A percentile compares a stretch with the other conserved stretches of the same genome.
Conservation (phyloP, 2,329 filamentous ascomycete species). For the Cladophialophora carrionii region DNA sequence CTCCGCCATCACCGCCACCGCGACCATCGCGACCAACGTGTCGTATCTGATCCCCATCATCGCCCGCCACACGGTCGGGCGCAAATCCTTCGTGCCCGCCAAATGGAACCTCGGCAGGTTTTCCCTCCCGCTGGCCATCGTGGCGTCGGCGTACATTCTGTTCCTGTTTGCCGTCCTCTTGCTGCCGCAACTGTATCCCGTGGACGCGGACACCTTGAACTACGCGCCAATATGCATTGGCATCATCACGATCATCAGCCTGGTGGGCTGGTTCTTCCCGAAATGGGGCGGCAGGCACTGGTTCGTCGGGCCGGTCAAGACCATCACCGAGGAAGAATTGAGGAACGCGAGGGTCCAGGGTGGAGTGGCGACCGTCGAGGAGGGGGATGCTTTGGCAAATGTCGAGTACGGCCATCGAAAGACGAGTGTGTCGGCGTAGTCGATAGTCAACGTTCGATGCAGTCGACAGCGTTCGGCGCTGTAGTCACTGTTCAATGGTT, state of each 20-base stretch:
- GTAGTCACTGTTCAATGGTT: not conserved
- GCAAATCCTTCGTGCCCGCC: slow-evolving; percentile 43
- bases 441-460: not conserved
- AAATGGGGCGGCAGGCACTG: slow-evolving; percentile 44
- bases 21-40: slow-evolving; percentile 47
- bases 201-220: slow-evolving; percentile 45
- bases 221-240: slow-evolving; percentile 49
- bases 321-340: slow-evolving; percentile 42
- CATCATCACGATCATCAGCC: slow-evolving; percentile 44
- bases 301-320: slow-evolving; percentile 47
- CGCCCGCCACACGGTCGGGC: slow-evolving; percentile 46
- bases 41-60: slow-evolving; percentile 48
- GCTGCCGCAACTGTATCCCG: slow-evolving; percentile 47
- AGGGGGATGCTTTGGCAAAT: slow-evolving; percentile 29
- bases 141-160: slow-evolving; percentile 44
- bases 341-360: slow-evolving; percentile 25
- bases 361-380: slow-evolving; percentile 32
- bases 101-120: slow-evolving; percentile 44
- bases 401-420: slow-evolving; percentile 30
- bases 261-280: slow-evolving; percentile 46
- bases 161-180: slow-evolving; percentile 46
- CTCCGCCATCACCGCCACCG: slow-evolving; percentile 46
- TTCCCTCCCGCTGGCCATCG: slow-evolving; percentile 39
- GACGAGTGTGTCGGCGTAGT: slow-evolving; percentile 23
- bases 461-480: not conserved